These are phyloP conservation scores for Gossypium lobatum DNA, from an alignment of 441 rosid genomes.

Conservation along the genomic window DNA sequence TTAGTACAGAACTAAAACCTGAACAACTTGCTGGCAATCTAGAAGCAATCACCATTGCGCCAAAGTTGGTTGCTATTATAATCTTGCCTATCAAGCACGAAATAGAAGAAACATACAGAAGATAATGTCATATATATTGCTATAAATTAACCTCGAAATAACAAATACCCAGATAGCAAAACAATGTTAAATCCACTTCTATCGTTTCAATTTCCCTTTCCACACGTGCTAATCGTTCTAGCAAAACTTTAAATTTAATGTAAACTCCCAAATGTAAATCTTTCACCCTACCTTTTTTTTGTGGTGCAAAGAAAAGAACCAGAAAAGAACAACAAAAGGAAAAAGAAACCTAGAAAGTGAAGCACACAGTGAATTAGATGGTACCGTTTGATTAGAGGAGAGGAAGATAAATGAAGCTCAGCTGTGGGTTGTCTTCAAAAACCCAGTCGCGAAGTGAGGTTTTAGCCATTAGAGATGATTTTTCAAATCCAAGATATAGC, in stretches of 20 bases:
- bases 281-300: neutral
- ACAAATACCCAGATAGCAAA: neutral
- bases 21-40: conserved; percentile 22
- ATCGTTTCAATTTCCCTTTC: neutral
- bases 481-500: neutral
- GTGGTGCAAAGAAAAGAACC: neutral
- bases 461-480: neutral
- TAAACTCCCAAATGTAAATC: neutral
- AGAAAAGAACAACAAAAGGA: neutral
- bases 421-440: neutral
- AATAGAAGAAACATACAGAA: neutral
- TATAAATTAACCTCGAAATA: neutral
- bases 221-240: neutral
- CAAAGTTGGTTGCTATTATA: neutral
- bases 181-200: neutral
- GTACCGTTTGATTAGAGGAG: neutral
- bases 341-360: neutral
- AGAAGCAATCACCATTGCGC: conserved; percentile 13
- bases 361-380: neutral
- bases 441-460: neutral
- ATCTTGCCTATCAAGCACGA: neutral
- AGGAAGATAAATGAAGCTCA: neutral
- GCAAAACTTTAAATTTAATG: neutral
- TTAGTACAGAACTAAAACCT: conserved; percentile 17
- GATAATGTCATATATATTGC: neutral